Conservation (phyloP, 495 filamentous ascomycete genomes). For the Hamigera avellanea region DNA sequence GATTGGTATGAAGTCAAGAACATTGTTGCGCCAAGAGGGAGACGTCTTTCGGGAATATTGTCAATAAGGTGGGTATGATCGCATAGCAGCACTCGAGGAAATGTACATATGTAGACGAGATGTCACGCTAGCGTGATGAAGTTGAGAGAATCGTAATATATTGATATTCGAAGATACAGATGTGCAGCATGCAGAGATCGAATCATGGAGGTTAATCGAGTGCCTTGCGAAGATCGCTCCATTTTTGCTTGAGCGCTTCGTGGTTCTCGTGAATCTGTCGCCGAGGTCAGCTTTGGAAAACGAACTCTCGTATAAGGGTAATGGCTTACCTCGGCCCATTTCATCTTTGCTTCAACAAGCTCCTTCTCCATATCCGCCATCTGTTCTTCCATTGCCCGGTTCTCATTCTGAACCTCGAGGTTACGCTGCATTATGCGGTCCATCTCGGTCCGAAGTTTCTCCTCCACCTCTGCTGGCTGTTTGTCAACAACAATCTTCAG, state of each 20-base stretch:
- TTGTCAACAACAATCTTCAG: constrained; percentile 74
- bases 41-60: too few relatives aligned
- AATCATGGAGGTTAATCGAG: constrained; percentile 29
- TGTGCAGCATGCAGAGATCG: constrained; percentile 11
- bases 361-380: constrained; percentile 91
- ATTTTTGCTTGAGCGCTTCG: constrained; percentile 66
- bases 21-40: too few relatives aligned
- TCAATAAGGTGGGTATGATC: too few relatives aligned
- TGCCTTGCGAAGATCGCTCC: constrained; percentile 66
- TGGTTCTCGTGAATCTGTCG: constrained; percentile 47
- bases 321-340: constrained; percentile 72
- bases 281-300: constrained; percentile 1
- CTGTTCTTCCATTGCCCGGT: constrained; percentile 75
- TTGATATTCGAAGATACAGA: constrained; percentile 6
- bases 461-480: constrained; percentile 83
- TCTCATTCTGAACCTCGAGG: constrained; percentile 89
- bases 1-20: too few relatives aligned
- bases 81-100: too few relatives aligned
- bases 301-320: neutral
- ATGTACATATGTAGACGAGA: too few relatives aligned
- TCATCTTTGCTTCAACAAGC: constrained; percentile 90
- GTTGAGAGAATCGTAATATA: neutral
- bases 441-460: constrained; percentile 71
- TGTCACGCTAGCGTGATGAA: too few relatives aligned
- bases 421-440: constrained; percentile 89